These are phyloP conservation scores for Pinus albicaulis DNA, from an alignment of 75 land plant genomes.

Conservation along the genomic window DNA sequence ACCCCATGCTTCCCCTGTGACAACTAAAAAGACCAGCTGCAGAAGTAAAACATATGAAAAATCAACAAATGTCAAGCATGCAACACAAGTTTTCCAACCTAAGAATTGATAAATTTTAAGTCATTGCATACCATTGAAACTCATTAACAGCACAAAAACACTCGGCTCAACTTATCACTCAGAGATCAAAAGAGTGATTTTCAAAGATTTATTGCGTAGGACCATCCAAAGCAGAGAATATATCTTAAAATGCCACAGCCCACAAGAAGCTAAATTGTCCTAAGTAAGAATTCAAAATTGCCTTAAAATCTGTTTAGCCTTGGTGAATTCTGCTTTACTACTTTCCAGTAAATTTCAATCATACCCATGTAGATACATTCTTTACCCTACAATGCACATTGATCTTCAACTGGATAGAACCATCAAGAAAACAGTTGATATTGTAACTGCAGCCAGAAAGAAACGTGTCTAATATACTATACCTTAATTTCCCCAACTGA, in stretches of 20 bases:
- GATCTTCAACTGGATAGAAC: no score
- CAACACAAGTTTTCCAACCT: not conserved
- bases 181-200: not conserved
- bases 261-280: not conserved
- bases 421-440: no score
- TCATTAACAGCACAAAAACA: not conserved
- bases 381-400: no score
- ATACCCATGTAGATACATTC: no score
- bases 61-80: not conserved
- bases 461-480: not conserved
- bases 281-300: not conserved
- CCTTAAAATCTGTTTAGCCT: not conserved
- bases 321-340: not conserved
- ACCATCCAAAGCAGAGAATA: not conserved
- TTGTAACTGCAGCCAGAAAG: not conserved
- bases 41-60: constrained; percentile 6
- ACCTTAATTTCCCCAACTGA: no score
- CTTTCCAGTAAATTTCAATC: not conserved
- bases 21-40: constrained; percentile 76
- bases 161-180: not conserved
- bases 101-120: not conserved
- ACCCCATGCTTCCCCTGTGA: constrained; percentile 97
- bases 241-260: not conserved
- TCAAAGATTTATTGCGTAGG: not conserved
- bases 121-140: no score